Percentiles rank a stretch among this genome's conserved stretches.
phyloP scores from a whole-genome alignment of 164 flowering plant species.

The Buxus sempervirens region DNA sequence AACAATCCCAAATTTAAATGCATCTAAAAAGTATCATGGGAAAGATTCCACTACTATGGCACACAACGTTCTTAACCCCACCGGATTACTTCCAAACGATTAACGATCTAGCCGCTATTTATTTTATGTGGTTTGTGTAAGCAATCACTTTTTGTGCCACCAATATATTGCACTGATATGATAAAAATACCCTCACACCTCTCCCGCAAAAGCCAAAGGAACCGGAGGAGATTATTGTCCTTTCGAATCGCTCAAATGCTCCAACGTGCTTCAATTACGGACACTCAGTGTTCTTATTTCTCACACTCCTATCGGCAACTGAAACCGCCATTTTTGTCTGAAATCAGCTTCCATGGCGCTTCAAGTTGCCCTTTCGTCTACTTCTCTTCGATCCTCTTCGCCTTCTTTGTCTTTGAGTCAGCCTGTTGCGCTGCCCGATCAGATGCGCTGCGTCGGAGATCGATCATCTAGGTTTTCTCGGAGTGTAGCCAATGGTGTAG shows the following conservation, averaged over 20 bases:
- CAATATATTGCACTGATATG: not conserved
- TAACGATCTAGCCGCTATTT: not conserved
- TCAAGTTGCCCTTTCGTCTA: conserved; percentile 16
- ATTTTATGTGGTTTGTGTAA: not conserved
- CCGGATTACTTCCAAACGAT: no score
- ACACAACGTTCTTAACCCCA: no score
- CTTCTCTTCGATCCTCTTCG: conserved; percentile 12
- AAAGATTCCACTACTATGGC: no score
- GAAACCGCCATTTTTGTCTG: conserved; percentile 1
- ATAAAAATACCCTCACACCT: not conserved
- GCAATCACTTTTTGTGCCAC: not conserved
- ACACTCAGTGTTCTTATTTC: not conserved
- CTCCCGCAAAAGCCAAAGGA: not conserved
- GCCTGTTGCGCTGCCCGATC: conserved; percentile 5
- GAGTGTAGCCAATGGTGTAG: not conserved
- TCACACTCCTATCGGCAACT: not conserved
- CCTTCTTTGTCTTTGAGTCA: conserved; percentile 3
- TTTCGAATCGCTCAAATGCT: not conserved
- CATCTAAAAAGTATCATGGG: no score
- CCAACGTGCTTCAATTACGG: not conserved
- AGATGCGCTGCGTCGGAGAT: conserved; percentile 3
- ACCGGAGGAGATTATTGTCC: not conserved
- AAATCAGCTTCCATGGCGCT: conserved; percentile 18
- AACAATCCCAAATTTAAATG: no score
- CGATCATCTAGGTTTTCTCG: not conserved